Conservation (phyloP, 345 rosid genomes). For the Populus nigra region DNA sequence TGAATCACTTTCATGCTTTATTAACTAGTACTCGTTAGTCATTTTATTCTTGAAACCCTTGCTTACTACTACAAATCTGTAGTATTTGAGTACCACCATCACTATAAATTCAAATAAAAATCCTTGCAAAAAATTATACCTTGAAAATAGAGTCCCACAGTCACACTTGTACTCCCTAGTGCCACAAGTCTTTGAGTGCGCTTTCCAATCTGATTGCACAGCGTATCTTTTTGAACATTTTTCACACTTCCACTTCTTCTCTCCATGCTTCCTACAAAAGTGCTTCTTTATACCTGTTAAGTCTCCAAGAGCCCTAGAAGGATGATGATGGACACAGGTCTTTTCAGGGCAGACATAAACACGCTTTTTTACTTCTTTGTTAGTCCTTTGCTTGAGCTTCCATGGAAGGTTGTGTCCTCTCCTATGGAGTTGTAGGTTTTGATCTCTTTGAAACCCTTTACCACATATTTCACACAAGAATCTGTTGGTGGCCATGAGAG, state of each 20-base stretch:
- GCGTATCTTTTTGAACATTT: conserved; percentile 93
- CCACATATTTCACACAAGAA: conserved; percentile 95
- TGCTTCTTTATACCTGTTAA: conserved; percentile 96
- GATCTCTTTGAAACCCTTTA: conserved; percentile 96
- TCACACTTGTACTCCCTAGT: conserved; percentile 94
- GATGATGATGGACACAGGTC: conserved; percentile 82
- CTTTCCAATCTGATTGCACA: conserved; percentile 98
- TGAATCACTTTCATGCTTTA: conserved; percentile 14
- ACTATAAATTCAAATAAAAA: background rate
- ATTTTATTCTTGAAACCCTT: background rate
- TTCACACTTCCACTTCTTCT: conserved; percentile 96
- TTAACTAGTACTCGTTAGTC: background rate
- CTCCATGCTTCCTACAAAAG: conserved; percentile 92
- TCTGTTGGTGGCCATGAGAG: conserved; percentile 96
- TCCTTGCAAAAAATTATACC: conserved; percentile 39
- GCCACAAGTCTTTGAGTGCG: conserved; percentile 96
- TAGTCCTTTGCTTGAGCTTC: conserved; percentile 93
- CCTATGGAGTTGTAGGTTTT: conserved; percentile 89
- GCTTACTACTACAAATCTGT: background rate
- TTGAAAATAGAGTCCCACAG: conserved; percentile 87
- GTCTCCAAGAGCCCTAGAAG: conserved; percentile 94
- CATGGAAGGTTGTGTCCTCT: conserved; percentile 98
- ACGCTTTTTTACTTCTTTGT: conserved; percentile 71
- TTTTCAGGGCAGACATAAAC: conserved; percentile 96
- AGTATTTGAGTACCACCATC: background rate